A percentile compares a stretch with the other conserved stretches of the same genome.
Conservation (phyloP, 73 alveolate genomes). For the Halteria grandinella region DNA sequence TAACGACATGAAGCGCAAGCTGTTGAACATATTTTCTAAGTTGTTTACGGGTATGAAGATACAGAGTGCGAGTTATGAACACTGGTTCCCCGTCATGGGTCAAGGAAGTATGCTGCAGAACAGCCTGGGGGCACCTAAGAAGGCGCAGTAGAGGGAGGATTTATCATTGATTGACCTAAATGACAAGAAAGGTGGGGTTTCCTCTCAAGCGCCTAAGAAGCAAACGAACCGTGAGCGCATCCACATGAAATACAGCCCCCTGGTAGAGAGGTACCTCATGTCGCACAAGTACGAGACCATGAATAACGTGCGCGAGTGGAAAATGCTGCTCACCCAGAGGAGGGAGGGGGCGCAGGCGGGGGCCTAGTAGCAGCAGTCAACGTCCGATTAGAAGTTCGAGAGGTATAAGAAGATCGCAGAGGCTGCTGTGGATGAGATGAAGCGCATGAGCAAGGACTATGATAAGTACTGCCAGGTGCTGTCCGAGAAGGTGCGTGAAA, state of each 20-base stretch:
- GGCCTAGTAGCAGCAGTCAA: too few relatives aligned
- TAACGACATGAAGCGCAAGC: conserved; percentile 76
- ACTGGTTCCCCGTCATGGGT: conserved; percentile 91
- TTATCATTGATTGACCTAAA: conserved; percentile 56
- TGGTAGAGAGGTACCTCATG: conserved; percentile 76
- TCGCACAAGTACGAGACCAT: conserved; percentile 78
- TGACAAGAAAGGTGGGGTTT: neutral
- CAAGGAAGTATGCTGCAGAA: conserved; percentile 85
- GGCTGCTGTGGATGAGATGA: conserved; percentile 30
- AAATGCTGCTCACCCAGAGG: conserved; percentile 73
- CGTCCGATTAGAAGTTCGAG: conserved; percentile 65
- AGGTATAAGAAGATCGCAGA: conserved; percentile 45
- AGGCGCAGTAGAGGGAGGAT: conserved; percentile 26
- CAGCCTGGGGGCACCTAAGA: too few relatives aligned
- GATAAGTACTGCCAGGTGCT: conserved; percentile 4
- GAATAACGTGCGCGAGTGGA: conserved; percentile 78
- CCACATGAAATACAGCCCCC: conserved; percentile 79
- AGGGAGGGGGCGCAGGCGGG: conserved; percentile 51
- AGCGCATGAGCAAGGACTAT: conserved; percentile 42
- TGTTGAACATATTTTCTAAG: conserved; percentile 71
- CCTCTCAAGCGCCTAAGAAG: neutral
- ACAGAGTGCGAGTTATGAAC: conserved; percentile 74
- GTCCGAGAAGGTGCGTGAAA: conserved; percentile 46
- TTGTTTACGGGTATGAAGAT: conserved; percentile 84
- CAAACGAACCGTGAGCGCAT: conserved; percentile 57